phyloP scores from a whole-genome alignment of 148 eudicot species.

The Amaranthus cruentus region DNA sequence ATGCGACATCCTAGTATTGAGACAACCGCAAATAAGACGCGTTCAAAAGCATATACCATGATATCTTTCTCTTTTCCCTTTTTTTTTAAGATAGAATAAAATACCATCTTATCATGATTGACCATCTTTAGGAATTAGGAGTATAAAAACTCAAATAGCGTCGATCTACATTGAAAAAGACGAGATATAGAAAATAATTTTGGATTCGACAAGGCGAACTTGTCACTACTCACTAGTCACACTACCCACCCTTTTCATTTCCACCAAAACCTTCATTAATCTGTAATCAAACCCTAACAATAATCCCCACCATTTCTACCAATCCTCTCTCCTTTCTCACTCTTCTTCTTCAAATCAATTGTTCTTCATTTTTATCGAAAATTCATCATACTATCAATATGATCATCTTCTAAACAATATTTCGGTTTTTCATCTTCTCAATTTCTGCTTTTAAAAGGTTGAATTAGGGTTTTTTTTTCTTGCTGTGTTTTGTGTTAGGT shows the following conservation, averaged over 20 bases:
- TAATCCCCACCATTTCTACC: not conserved
- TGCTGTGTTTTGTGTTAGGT: constrained; percentile 11
- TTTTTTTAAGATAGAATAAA: too few species aligned
- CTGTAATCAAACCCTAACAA: constrained; percentile 15
- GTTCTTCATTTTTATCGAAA: not conserved
- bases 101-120: too few species aligned
- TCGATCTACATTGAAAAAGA: too few species aligned
- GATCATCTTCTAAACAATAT: not conserved
- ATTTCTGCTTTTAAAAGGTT: not conserved
- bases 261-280: constrained; percentile 7
- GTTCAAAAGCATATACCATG: too few species aligned
- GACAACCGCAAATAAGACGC: too few species aligned
- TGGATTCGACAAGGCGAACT: too few species aligned
- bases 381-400: not conserved
- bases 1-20: too few species aligned
- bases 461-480: not conserved
- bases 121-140: too few species aligned
- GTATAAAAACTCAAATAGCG: too few species aligned
- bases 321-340: not conserved
- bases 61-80: too few species aligned
- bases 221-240: too few species aligned
- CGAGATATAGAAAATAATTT: too few species aligned
- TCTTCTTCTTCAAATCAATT: not conserved
- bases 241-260: not conserved
- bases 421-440: constrained; percentile 18